Base-by-base conservation (phyloP, 225 moss, liverwort and hornwort species). In the Bryoerythrophyllum caledonicum region DNA sequence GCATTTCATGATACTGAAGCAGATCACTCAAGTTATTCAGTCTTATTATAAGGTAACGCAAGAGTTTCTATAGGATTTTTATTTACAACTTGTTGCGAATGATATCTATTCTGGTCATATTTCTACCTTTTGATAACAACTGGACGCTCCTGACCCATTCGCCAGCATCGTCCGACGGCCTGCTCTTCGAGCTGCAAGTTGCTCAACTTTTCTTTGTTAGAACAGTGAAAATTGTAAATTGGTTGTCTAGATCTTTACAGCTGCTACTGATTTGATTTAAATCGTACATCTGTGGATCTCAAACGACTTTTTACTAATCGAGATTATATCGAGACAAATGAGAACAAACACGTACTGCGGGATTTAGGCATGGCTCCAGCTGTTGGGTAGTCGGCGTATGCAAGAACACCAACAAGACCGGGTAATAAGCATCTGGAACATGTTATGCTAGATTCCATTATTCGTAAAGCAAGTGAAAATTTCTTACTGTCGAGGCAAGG, bases 111-210 rank as follows among this genome's bases (percentile, higher is more conserved):
- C 69, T 27, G 65, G 60, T 60, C 28, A 40, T 58, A 19, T 68
- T 49, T 77, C 73, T 74, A 97, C 97, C 97, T 91, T 84, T 97
- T 97, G 63, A 97, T 97, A 23, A 94, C 89, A 27, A 97, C 97
- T 49, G 97, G 94, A 35, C 97, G 90, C 85, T 97, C 97, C 79
- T 97, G 97, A 25, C 97, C 97, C 97, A 97, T 97, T 78, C 97
- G 86, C 97, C 97, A 97, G 87, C 97, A 97, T 63, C 97, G 92
- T 67, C 97, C 97, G 58, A 97, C 97, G n/a, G 97, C 97, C 85
- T 97, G 97, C 84, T 97, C 97, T 81, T 97, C 97, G 68, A 97
- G 97, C 97, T 97, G 87, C 76, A 82, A 51, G 56, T 72, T 53
- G 71, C 60, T 48, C 70, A 60, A 2, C 38, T 27, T 2, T 19